Percentiles rank a stretch among this genome's conserved stretches.
These are phyloP conservation scores for Phytophthora pluvialis DNA, from an alignment of 352 stramenopile genomes.

Conservation along the genomic window DNA sequence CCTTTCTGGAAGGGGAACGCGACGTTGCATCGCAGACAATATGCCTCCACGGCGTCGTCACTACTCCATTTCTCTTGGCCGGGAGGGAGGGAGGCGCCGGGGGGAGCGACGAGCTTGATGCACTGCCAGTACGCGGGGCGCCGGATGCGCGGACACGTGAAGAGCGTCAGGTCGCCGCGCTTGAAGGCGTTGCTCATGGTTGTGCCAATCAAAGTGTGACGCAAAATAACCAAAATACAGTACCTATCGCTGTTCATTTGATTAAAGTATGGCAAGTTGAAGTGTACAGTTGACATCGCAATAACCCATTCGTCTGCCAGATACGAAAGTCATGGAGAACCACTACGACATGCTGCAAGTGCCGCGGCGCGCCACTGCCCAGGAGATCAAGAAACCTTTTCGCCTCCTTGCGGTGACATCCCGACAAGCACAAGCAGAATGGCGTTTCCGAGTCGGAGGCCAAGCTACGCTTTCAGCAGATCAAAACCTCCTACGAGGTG, in stretches of 20 bases:
- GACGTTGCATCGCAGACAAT: constrained; percentile 11
- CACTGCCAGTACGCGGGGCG: constrained; percentile 70
- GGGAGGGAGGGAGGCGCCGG: constrained; percentile 4
- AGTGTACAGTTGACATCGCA: too few species aligned
- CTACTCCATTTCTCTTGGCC: constrained; percentile 3
- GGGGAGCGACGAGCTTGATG: constrained; percentile 59
- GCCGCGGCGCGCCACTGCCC: constrained; percentile 53
- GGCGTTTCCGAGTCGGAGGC: constrained; percentile 74
- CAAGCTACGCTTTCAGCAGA: constrained; percentile 82
- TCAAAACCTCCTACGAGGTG: constrained; percentile 88
- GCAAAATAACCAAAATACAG: neutral
- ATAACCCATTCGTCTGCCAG: too few species aligned
- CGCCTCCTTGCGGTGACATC: constrained; percentile 77
- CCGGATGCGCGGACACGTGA: constrained; percentile 62
- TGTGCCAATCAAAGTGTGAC: neutral
- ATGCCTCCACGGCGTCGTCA: constrained; percentile 6
- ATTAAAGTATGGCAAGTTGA: too few species aligned
- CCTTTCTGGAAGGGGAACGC: constrained; percentile 5
- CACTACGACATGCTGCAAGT: constrained; percentile 85
- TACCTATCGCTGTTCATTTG: too few species aligned
- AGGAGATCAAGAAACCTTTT: constrained; percentile 86
- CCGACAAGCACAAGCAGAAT: constrained; percentile 85
- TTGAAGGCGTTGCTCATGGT: constrained; percentile 58
- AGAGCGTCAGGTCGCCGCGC: constrained; percentile 61
- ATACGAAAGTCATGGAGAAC: neutral